Conservation (phyloP, 1,139 yeast genomes). For the Arxiozyma slooffiae region DNA sequence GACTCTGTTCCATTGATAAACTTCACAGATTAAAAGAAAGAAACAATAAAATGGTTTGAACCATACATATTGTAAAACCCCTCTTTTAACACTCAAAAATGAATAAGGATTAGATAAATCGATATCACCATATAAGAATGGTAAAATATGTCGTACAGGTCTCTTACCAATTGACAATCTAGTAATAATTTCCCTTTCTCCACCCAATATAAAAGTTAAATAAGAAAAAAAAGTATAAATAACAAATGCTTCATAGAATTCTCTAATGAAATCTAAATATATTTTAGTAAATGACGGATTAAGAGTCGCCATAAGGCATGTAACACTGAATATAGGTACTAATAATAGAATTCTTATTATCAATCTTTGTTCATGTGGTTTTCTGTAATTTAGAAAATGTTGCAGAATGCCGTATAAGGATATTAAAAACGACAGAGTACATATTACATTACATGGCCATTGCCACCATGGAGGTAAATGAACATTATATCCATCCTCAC, state of each 20-base stretch:
- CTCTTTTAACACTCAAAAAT: constrained; percentile 68
- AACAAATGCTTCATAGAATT: constrained; percentile 91
- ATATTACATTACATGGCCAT: constrained; percentile 10
- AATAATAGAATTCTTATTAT: constrained; percentile 67
- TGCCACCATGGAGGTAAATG: constrained; percentile 18
- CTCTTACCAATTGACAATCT: constrained; percentile 62
- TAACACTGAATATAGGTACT: constrained; percentile 45
- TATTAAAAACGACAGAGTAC: constrained; percentile 18
- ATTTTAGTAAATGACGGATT: constrained; percentile 32
- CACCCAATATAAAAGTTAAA: constrained; percentile 77
- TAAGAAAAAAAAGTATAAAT: constrained; percentile 85
- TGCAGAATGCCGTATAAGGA: constrained; percentile 40
- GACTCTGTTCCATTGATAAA: constrained; percentile 32
- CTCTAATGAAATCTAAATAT: constrained; percentile 67
- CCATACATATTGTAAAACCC: constrained; percentile 92
- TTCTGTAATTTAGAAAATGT: constrained; percentile 65
- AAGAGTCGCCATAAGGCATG: constrained; percentile 49
- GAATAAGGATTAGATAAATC: constrained; percentile 84
- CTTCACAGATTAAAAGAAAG: constrained; percentile 43
- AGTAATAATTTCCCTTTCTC: constrained; percentile 73
- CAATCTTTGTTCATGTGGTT: constrained; percentile 80
- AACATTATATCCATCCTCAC: background rate
- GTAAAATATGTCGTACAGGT: constrained; percentile 66
- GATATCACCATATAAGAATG: constrained; percentile 37
- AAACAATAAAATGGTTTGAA: constrained; percentile 71